Evolutionary conservation across 208 protist species (phyloP).

Genomic region (Leishmania braziliensis): DNA sequence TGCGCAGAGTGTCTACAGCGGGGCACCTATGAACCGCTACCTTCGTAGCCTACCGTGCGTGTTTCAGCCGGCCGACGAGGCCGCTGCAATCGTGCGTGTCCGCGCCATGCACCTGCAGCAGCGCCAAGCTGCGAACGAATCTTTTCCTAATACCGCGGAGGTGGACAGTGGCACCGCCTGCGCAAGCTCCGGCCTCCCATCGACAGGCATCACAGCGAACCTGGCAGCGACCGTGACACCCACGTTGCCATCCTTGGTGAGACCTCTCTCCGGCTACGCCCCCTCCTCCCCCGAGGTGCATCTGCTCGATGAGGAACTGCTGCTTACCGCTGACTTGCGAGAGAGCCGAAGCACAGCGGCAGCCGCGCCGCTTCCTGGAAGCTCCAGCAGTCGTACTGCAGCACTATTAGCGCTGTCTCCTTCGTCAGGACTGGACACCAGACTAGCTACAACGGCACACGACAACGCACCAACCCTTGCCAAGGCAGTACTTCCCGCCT

Average conservation of each 20-base stretch:
- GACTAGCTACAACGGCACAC: not conserved
- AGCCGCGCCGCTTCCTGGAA: conserved; percentile 1
- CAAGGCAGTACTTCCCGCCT: not conserved
- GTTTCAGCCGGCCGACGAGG: conserved; percentile 44
- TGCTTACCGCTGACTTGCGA: not conserved
- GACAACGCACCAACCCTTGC: not conserved
- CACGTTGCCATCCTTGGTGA: not conserved
- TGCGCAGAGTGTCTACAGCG: not conserved
- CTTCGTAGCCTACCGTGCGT: conserved; percentile 30
- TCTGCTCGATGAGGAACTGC: not conserved
- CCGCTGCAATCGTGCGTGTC: conserved; percentile 46
- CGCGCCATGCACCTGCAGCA: conserved; percentile 28
- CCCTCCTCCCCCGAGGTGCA: not conserved
- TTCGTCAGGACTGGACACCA: not conserved
- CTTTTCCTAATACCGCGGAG: not conserved
- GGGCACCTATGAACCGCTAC: conserved; percentile 9
- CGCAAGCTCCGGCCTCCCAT: conserved; percentile 1
- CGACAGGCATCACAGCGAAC: conserved; percentile 5
- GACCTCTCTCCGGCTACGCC: conserved; percentile 2
- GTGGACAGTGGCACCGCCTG: not conserved
- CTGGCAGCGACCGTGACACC: not conserved
- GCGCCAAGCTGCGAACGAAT: not conserved
- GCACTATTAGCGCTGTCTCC: not conserved
- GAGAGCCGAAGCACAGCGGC: not conserved
- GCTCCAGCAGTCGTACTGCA: not conserved